Base-by-base conservation (phyloP, 441 rosid genomes). In the Raphanus hybrid region DNA sequence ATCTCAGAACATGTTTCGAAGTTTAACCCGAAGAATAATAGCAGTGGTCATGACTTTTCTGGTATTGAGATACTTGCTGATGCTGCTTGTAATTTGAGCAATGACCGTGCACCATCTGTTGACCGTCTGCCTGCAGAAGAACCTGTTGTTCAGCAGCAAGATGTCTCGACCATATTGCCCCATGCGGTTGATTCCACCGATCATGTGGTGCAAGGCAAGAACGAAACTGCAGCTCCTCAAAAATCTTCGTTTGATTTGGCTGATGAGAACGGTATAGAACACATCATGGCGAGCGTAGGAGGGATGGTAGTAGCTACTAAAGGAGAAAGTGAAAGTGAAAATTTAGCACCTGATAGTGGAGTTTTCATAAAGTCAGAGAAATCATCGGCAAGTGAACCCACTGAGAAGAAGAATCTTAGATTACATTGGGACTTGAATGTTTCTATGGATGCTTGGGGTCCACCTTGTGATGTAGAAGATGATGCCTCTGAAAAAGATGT, bases 401-500 rank as follows among this genome's bases (percentile, higher is more conserved):
- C 54, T 54, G 10, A 54, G 59, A 54, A 54, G 34, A 26, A 59
- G 63, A 20, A 23, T 54, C 12, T 12, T 34, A 82, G 81, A 79
- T 70, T 81, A 37, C 85, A 74, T 20, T 86, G 88, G 90, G 90
- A 89, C 75, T 84, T 89, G 54, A 89, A 87, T 82, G 80, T 85
- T 45, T 35, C 83, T n/a, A 84, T 77, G 75, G 91, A 88, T 84
- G 86, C 84, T 57, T 89, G 90, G 89, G 87, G 79, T 54, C 78
- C 71, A 69, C 82, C 88, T 71, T 79, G 79, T 78, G 84, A 82
- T 65, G 58, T 15, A 52, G 71, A 29, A 57, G 71, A 32, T 27
- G 81, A 60, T 76, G 81, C 29, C 66, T 81, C 75, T 62, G 48
- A 61, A 77, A 75, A 23, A 58, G 60, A 80, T 70, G 63, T 62